Percentiles rank a stretch among this genome's conserved stretches.
phyloP scores from a whole-genome alignment of 1,139 yeast genomes.

The Suhomyces choctaworum region DNA sequence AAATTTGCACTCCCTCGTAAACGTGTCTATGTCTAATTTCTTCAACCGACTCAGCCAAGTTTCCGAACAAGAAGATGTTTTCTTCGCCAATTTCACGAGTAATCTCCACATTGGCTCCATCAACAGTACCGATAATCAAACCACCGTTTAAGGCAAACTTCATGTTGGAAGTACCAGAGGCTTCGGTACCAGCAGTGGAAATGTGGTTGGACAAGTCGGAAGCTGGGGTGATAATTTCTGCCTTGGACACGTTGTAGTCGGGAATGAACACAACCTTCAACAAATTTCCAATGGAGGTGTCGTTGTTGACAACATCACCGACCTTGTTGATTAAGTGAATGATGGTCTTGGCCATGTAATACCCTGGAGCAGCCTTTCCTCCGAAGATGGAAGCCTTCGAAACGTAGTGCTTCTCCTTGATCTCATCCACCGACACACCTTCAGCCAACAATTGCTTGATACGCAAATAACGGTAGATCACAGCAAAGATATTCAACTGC shows the following conservation, averaged over 20 bases:
- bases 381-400: conserved; percentile 85
- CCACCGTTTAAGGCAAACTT: conserved; percentile 95
- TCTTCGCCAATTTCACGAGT: conserved; percentile 93
- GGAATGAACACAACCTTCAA: conserved; percentile 87
- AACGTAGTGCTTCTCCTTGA: conserved; percentile 57
- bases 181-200: conserved; percentile 98
- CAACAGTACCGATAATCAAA: conserved; percentile 90
- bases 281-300: conserved; percentile 68
- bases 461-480: conserved; percentile 75
- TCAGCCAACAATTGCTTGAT: conserved; percentile 64
- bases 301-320: conserved; percentile 77
- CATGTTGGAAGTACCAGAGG: conserved; percentile 95
- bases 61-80: conserved; percentile 88
- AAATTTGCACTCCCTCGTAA: conserved; percentile 55
- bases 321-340: conserved; percentile 84
- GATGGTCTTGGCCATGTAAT: conserved; percentile 89
- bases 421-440: conserved; percentile 53
- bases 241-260: conserved; percentile 91
- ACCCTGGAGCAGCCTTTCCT: conserved; percentile 97
- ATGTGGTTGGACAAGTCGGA: conserved; percentile 91
- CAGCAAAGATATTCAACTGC: conserved; percentile 88
- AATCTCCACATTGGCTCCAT: conserved; percentile 95
- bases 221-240: conserved; percentile 88
- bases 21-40: conserved; percentile 77
- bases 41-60: conserved; percentile 85